Conservation (phyloP, 768 basidiomycete species). For the Hirschioporus abietinus region DNA sequence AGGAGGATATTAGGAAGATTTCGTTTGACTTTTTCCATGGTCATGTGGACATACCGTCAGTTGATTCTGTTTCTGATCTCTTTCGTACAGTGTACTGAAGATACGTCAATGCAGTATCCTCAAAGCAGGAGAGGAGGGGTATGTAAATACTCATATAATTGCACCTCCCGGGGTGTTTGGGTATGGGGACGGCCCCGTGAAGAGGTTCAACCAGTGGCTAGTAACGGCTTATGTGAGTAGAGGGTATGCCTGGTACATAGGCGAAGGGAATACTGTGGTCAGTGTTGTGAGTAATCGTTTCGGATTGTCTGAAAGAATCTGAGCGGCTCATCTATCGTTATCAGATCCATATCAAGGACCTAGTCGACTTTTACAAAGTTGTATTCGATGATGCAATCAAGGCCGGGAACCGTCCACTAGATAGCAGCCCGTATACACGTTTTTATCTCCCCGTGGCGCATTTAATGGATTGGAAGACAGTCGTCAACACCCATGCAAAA, state of each 20-base stretch:
- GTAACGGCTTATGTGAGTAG: not conserved
- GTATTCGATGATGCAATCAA: not conserved
- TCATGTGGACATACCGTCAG: not conserved
- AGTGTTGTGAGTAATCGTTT: not conserved
- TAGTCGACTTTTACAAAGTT: not conserved
- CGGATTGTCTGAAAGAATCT: not conserved
- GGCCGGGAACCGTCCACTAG: not conserved
- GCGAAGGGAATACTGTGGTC: not conserved
- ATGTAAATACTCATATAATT: constrained; percentile 1
- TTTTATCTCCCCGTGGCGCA: not conserved
- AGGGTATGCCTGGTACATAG: constrained; percentile 3
- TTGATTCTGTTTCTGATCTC: not conserved
- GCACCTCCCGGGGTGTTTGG: not conserved
- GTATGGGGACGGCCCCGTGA: not conserved
- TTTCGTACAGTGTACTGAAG: not conserved
- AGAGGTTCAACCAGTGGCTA: not conserved
- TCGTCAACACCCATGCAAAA: not conserved
- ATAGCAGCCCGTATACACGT: not conserved
- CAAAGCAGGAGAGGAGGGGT: constrained; percentile 3
- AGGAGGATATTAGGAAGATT: not conserved
- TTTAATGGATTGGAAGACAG: not conserved
- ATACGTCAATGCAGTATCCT: not conserved
- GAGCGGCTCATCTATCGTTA: not conserved
- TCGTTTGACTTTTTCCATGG: not conserved
- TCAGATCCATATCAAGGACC: not conserved